Percentiles rank a stretch among this genome's conserved stretches.
Conservation (phyloP, 202 grass and related monocot genomes). For the Carex arenaria region DNA sequence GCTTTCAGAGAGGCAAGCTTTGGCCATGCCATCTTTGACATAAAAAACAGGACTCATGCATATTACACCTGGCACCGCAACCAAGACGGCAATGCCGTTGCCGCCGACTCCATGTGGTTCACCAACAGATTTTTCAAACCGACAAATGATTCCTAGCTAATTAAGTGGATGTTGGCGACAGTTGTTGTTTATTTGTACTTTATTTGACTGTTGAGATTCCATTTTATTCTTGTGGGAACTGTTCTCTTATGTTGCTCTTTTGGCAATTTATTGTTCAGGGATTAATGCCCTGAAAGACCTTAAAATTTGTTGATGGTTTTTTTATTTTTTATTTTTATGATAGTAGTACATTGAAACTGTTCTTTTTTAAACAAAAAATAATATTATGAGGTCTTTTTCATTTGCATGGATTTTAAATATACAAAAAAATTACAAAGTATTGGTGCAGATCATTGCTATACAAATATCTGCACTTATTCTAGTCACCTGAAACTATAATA, state of each 20-base stretch:
- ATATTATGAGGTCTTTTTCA: no score
- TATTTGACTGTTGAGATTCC: neutral
- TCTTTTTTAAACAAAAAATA: no score
- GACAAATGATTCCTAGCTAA: constrained; percentile 22
- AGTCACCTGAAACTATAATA: no score
- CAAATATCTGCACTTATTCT: no score
- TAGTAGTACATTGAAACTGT: neutral
- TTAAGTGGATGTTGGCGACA: neutral
- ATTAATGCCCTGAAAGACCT: neutral
- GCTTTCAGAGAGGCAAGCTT: constrained; percentile 90
- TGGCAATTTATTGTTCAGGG: neutral
- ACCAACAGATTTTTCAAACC: constrained; percentile 59
- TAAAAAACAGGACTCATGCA: constrained; percentile 73
- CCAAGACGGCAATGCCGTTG: constrained; percentile 59
- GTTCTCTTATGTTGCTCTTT: neutral
- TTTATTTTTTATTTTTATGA: neutral
- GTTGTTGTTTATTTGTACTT: neutral
- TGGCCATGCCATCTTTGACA: constrained; percentile 78
- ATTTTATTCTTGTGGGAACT: neutral
- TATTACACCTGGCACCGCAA: constrained; percentile 85
- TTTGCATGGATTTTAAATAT: no score
- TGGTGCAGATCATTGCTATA: no score
- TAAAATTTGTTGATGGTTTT: neutral
- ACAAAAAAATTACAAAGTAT: no score
- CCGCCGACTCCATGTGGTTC: constrained; percentile 63